phyloP scores from a whole-genome alignment of 495 filamentous ascomycete species.

The Staphylotrichum tortipilum region DNA sequence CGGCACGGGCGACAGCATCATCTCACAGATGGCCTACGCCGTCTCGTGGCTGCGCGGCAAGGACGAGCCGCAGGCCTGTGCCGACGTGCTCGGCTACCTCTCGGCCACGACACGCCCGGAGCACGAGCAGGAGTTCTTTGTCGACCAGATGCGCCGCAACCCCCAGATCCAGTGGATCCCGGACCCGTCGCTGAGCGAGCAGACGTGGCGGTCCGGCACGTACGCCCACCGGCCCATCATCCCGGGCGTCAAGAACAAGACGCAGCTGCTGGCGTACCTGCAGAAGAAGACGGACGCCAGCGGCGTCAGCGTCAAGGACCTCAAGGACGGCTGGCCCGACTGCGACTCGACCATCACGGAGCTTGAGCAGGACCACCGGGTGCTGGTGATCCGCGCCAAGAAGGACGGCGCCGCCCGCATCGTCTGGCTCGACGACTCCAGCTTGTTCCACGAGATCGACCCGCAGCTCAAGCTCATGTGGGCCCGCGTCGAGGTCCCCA shows the following conservation, averaged over 20 bases:
- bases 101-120: slow-evolving; percentile 48
- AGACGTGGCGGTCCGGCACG: slow-evolving; percentile 50
- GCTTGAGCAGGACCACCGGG: slow-evolving; percentile 67
- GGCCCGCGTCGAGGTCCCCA: slow-evolving; percentile 71
- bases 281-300: slow-evolving; percentile 72
- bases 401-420: slow-evolving; percentile 80
- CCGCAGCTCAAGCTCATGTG: slow-evolving; percentile 74
- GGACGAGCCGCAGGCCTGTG: slow-evolving; percentile 57
- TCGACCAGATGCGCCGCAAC: slow-evolving; percentile 47
- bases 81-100: slow-evolving; percentile 69
- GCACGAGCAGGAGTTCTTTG: slow-evolving; percentile 32
- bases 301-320: slow-evolving; percentile 72
- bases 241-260: slow-evolving; percentile 64
- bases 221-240: slow-evolving; percentile 70
- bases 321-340: slow-evolving; percentile 90
- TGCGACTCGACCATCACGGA: slow-evolving; percentile 67
- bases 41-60: slow-evolving; percentile 78
- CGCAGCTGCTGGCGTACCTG: slow-evolving; percentile 68
- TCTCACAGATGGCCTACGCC: slow-evolving; percentile 76
- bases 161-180: slow-evolving; percentile 64
- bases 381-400: slow-evolving; percentile 81
- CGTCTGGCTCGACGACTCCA: slow-evolving; percentile 83
- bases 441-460: slow-evolving; percentile 66
- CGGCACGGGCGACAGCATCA: slow-evolving; percentile 66
- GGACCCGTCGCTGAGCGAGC: slow-evolving; percentile 45